These are phyloP conservation scores for Xeromyces bisporus DNA, from an alignment of 495 filamentous ascomycete species.

Conservation along the genomic window DNA sequence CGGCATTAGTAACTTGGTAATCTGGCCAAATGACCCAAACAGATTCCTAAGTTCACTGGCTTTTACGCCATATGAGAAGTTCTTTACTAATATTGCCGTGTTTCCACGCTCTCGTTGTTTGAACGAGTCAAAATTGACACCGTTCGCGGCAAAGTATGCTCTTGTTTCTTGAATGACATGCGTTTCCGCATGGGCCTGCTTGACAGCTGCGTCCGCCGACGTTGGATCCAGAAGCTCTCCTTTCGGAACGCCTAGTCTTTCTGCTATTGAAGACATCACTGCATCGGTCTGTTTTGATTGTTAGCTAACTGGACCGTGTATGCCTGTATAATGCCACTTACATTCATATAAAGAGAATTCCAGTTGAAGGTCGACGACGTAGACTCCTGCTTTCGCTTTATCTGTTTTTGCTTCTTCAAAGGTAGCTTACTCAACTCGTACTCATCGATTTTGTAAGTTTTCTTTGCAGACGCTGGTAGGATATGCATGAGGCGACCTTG, in stretches of 20 bases:
- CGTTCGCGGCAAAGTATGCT: conserved; percentile 67
- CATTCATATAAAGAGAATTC: conserved; percentile 97
- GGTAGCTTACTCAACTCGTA: conserved; percentile 75
- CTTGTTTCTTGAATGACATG: conserved; percentile 94
- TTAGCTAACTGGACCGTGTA: conserved; percentile 10
- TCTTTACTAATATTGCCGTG: conserved; percentile 82
- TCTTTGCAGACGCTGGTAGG: conserved; percentile 62
- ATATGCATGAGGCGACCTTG: conserved; percentile 86
- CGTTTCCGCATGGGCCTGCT: conserved; percentile 93
- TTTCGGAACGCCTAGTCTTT: conserved; percentile 75
- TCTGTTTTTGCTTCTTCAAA: conserved; percentile 80
- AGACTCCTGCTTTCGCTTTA: conserved; percentile 66
- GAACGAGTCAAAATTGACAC: conserved; percentile 83
- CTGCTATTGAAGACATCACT: conserved; percentile 77
- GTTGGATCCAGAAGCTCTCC: conserved; percentile 85
- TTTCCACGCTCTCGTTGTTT: conserved; percentile 68
- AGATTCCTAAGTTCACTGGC: conserved; percentile 33
- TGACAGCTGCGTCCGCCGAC: conserved; percentile 79
- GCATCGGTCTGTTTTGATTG: conserved; percentile 48
- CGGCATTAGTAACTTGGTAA: conserved; percentile 72
- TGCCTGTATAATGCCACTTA: conserved; percentile 22
- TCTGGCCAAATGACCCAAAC: conserved; percentile 41
- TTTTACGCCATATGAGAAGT: conserved; percentile 71
- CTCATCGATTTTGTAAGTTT: conserved; percentile 68
- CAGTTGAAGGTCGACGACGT: conserved; percentile 71